These are phyloP conservation scores for Suillus paluster DNA, from an alignment of 768 basidiomycete genomes.

Conservation along the genomic window DNA sequence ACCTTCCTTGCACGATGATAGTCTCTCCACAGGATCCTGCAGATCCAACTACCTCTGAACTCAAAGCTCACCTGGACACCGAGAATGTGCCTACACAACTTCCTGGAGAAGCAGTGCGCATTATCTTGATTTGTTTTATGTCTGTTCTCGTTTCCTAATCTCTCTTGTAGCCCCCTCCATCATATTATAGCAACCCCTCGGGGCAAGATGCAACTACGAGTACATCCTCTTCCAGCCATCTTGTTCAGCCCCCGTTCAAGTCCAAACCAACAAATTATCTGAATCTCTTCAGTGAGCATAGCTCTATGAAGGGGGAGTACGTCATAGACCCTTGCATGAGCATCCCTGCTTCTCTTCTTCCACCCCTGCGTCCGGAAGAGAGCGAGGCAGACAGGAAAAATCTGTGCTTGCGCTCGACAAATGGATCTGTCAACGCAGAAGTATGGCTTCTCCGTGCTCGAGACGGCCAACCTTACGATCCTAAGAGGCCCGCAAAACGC, in stretches of 20 bases:
- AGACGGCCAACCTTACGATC: constrained; percentile 10
- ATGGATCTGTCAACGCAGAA: constrained; percentile 43
- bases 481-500: constrained; percentile 12
- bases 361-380: constrained; percentile 40
- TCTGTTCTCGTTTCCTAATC: background rate
- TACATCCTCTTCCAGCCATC: background rate
- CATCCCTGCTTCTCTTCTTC: constrained; percentile 44
- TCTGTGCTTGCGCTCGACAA: constrained; percentile 36
- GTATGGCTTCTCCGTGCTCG: constrained; percentile 38
- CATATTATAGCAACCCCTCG: constrained; percentile 17
- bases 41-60: background rate
- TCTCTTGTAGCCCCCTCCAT: constrained; percentile 27
- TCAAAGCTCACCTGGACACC: background rate
- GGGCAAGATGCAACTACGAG: background rate
- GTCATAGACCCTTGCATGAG: constrained; percentile 46
- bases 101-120: background rate
- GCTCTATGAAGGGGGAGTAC: constrained; percentile 36
- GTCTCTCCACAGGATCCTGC: background rate
- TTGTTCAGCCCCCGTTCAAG: constrained; percentile 19
- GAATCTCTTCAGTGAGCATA: constrained; percentile 11
- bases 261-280: constrained; percentile 34
- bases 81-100: background rate
- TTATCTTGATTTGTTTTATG: background rate
- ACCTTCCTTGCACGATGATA: background rate
- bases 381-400: constrained; percentile 46